A percentile compares a stretch with the other conserved stretches of the same genome.
These are phyloP conservation scores for Endocladia muricata DNA, from an alignment of 31 red algal genomes.

Conservation along the genomic window DNA sequence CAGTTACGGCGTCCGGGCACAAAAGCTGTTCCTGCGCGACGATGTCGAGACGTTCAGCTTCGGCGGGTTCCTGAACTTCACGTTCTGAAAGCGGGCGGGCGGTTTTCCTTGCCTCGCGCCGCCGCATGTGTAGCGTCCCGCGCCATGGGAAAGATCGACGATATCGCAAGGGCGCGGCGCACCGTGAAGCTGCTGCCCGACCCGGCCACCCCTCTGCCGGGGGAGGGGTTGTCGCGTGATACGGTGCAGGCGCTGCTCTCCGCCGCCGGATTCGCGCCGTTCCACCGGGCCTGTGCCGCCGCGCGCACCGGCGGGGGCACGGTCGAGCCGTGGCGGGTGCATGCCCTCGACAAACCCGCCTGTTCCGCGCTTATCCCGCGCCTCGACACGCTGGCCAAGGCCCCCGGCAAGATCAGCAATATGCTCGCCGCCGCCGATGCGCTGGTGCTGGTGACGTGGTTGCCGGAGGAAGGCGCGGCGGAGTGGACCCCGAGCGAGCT, in stretches of 20 bases:
- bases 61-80: constrained; percentile 3
- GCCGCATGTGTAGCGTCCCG: neutral
- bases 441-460: constrained; percentile 2
- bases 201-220: too few species aligned
- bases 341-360: constrained; percentile 1
- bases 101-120: neutral
- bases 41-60: constrained; percentile 4
- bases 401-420: constrained; percentile 3
- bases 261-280: too few species aligned
- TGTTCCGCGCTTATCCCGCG: neutral
- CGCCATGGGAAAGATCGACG: constrained; percentile 3
- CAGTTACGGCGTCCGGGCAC: constrained; percentile 2
- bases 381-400: neutral
- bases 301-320: neutral
- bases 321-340: constrained; percentile 1
- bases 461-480: neutral
- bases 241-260: too few species aligned
- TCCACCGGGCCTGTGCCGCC: neutral
- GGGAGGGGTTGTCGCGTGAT: too few species aligned
- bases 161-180: too few species aligned
- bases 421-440: neutral
- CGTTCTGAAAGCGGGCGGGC: neutral
- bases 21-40: constrained; percentile 3
- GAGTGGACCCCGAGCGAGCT: neutral
- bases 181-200: too few species aligned